Evolutionary conservation across 495 filamentous ascomycete genomes (phyloP).

Genomic region (Tuber calosporum): DNA sequence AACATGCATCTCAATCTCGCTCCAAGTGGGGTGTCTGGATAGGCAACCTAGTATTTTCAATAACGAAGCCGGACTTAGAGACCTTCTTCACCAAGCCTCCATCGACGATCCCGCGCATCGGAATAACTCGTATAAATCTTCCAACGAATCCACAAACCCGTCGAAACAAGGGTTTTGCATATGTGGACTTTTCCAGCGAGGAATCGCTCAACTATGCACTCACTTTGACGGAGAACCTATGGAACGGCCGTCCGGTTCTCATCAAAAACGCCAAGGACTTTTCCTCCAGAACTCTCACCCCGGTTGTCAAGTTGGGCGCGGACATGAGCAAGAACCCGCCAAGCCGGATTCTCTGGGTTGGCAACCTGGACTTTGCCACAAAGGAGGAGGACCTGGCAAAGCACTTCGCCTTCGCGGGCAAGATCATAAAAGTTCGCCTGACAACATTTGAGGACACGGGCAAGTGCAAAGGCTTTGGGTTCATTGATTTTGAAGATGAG

Average conservation of each 20-base stretch:
- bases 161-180: slow-evolving; percentile 84
- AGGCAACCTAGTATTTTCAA: slow-evolving; percentile 80
- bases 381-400: slow-evolving; percentile 71
- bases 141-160: slow-evolving; percentile 49
- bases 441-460: slow-evolving; percentile 95
- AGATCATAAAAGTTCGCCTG: slow-evolving; percentile 67
- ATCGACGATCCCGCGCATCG: slow-evolving; percentile 53
- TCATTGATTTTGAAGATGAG: slow-evolving; percentile 78
- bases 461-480: slow-evolving; percentile 96
- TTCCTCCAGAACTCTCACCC: slow-evolving; percentile 59
- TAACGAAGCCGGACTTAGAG: slow-evolving; percentile 62
- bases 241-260: slow-evolving; percentile 67
- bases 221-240: slow-evolving; percentile 68
- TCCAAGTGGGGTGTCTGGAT: slow-evolving; percentile 88
- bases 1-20: slow-evolving; percentile 46
- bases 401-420: slow-evolving; percentile 77
- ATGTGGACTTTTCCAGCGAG: slow-evolving; percentile 76
- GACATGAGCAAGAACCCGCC: slow-evolving; percentile 53
- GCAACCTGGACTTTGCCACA: slow-evolving; percentile 78
- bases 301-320: slow-evolving; percentile 37
- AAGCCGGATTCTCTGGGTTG: slow-evolving; percentile 77
- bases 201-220: slow-evolving; percentile 64
- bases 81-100: slow-evolving; percentile 60
- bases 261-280: slow-evolving; percentile 89
- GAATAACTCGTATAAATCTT: slow-evolving; percentile 77